A percentile compares a stretch with the other conserved stretches of the same genome.
Evolutionary conservation across 1,284 basidiomycete genomes (phyloP).

Genomic region (Naganishia sp.): DNA sequence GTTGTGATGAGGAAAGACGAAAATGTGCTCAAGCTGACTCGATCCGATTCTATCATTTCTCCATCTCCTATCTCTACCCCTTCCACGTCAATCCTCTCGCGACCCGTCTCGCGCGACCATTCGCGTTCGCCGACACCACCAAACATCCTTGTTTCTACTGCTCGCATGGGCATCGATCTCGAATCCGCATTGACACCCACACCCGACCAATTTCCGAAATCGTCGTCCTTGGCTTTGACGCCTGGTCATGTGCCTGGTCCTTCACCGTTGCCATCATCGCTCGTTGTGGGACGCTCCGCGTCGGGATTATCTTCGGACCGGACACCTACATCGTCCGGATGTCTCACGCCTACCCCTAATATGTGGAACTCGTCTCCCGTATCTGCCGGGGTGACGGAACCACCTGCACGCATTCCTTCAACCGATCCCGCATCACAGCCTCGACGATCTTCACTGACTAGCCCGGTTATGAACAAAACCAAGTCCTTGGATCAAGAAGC

Average conservation of each 20-base stretch:
- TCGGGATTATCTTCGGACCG: not conserved
- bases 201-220: not conserved
- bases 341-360: not conserved
- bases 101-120: not conserved
- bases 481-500: slow-evolving; percentile 32
- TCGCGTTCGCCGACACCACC: slow-evolving; percentile 14
- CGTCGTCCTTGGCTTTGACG: not conserved
- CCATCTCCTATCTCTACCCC: not conserved
- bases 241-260: slow-evolving; percentile 16
- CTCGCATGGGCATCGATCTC: not conserved
- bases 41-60: slow-evolving; percentile 5
- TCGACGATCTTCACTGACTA: slow-evolving; percentile 7
- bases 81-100: not conserved
- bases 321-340: slow-evolving; percentile 10
- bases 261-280: slow-evolving; percentile 2
- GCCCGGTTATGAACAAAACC: not conserved
- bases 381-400: not conserved
- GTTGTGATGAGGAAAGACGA: slow-evolving; percentile 18
- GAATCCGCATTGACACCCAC: slow-evolving; percentile 2
- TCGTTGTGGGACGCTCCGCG: slow-evolving; percentile 1
- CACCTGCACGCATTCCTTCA: not conserved
- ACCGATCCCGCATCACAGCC: not conserved
- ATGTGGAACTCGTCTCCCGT: too few relatives aligned
- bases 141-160: not conserved
- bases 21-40: slow-evolving; percentile 23